phyloP scores from a whole-genome alignment of 1,284 basidiomycete genomes.

The Sporisorium scitamineum region DNA sequence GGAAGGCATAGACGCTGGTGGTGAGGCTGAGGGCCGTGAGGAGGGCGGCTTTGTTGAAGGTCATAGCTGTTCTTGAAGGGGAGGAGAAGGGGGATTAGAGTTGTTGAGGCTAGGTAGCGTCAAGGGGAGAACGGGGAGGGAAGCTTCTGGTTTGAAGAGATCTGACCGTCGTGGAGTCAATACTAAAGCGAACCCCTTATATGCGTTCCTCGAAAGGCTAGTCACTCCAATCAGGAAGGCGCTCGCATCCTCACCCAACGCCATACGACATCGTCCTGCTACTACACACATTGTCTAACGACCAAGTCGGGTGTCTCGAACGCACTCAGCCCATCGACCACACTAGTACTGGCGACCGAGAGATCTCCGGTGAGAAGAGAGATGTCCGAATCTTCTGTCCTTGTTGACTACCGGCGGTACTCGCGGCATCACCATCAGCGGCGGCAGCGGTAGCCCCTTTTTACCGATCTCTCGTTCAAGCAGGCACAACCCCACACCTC shows the following conservation, averaged over 20 bases:
- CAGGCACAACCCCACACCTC: no score
- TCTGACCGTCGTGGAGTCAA: neutral
- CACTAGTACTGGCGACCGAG: no score
- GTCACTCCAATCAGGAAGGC: neutral
- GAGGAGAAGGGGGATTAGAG: neutral
- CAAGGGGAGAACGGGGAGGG: neutral
- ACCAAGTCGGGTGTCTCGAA: no score
- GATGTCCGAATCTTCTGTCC: no score
- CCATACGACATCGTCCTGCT: no score
- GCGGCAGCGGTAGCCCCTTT: no score
- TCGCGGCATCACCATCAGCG: no score
- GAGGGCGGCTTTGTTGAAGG: slow-evolving; percentile 26
- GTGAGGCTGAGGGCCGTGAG: slow-evolving; percentile 20
- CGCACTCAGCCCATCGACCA: no score
- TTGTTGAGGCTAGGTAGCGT: slow-evolving; percentile 19
- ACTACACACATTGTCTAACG: no score
- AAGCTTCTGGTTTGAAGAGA: neutral
- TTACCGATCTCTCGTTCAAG: no score
- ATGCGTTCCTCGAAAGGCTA: neutral
- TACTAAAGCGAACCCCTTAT: neutral
- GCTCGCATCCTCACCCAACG: neutral
- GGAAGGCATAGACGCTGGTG: slow-evolving; percentile 6
- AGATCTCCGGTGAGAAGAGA: no score
- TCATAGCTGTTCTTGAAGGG: slow-evolving; percentile 7
- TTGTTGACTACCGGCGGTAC: no score